Percentiles rank a stretch among this genome's conserved stretches.
These are phyloP conservation scores for Hypoxylon subgilvum DNA, from an alignment of 495 filamentous ascomycete genomes.

Conservation along the genomic window DNA sequence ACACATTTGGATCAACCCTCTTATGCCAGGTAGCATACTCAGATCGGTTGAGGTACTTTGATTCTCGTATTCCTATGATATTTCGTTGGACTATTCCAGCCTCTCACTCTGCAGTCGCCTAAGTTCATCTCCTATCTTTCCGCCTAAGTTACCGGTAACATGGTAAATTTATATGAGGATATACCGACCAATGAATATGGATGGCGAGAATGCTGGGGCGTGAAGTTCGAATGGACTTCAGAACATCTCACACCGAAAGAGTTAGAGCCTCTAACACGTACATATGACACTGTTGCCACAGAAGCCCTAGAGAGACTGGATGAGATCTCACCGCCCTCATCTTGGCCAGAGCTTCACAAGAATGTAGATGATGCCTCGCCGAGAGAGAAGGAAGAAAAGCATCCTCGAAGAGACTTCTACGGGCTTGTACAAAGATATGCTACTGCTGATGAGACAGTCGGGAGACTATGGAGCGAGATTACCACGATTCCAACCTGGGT, in stretches of 20 bases:
- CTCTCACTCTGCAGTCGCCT: no score
- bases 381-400: slow-evolving; percentile 34
- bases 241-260: slow-evolving; percentile 68
- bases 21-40: no score
- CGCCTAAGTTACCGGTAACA: slow-evolving; percentile 1
- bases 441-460: slow-evolving; percentile 61
- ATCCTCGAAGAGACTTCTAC: slow-evolving; percentile 62
- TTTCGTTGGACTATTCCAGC: no score
- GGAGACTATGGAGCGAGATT: slow-evolving; percentile 69
- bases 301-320: slow-evolving; percentile 67
- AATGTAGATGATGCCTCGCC: slow-evolving; percentile 8
- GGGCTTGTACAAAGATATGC: slow-evolving; percentile 64
- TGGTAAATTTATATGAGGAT: slow-evolving; percentile 6
- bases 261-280: slow-evolving; percentile 63
- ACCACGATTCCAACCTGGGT: slow-evolving; percentile 79
- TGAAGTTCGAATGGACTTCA: slow-evolving; percentile 72
- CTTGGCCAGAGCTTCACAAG: slow-evolving; percentile 2
- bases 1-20: no score
- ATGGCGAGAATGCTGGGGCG: slow-evolving; percentile 63
- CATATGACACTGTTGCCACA: slow-evolving; percentile 72
- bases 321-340: slow-evolving; percentile 52
- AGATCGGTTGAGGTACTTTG: no score
- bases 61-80: no score
- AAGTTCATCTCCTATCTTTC: background rate
- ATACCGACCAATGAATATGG: slow-evolving; percentile 35